Base-by-base conservation (phyloP, 73 alveolate species). In the Durusdinium trenchii region DNA sequence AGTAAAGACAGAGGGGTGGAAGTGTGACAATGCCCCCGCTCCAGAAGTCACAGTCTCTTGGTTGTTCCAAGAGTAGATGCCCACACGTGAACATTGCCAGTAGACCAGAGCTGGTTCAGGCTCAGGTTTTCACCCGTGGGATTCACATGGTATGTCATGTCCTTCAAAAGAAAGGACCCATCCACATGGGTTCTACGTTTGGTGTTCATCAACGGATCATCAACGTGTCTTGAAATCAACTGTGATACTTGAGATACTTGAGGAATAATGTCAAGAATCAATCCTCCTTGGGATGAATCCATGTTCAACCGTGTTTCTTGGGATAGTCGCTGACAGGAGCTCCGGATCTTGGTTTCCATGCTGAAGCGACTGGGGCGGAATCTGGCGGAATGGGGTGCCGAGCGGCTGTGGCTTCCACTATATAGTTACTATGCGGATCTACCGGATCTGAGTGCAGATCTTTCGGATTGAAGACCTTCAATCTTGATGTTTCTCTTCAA, bases 291-390 rank as follows among this genome's bases (percentile, higher is more conserved):
- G n/a, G n/a, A n/a, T n/a, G n/a, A n/a, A n/a, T n/a, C n/a, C n/a
- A n/a, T n/a, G n/a, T n/a, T n/a, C n/a, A n/a, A n/a, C n/a, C n/a
- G n/a, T n/a, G n/a, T n/a, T n/a, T n/a, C n/a, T n/a, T n/a, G n/a
- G n/a, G n/a, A n/a, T n/a, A n/a, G n/a, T n/a, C n/a, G n/a, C n/a
- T n/a, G n/a, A n/a, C 50, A 83, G 93, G 93, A 83, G 93, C 93
- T 83, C 36, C 93, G 93, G 36, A 51, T 83, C 46, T 26, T 83
- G 52, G 93, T 9, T 6, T 83, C 93, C n/a, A 47, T 83, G 93
- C 73, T 83, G 36, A 83, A 83, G 93, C 75, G 45, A 3, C 93
- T 51, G 12, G 75, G 93, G 50, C 28, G 28, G 16, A 45, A 54
- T 9, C 9, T 9, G 64, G 9, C 20, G 28, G 9, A 20, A 9